Evolutionary conservation across 177 flowering plant species (phyloP).

Genomic region (Vitis hybrid): DNA sequence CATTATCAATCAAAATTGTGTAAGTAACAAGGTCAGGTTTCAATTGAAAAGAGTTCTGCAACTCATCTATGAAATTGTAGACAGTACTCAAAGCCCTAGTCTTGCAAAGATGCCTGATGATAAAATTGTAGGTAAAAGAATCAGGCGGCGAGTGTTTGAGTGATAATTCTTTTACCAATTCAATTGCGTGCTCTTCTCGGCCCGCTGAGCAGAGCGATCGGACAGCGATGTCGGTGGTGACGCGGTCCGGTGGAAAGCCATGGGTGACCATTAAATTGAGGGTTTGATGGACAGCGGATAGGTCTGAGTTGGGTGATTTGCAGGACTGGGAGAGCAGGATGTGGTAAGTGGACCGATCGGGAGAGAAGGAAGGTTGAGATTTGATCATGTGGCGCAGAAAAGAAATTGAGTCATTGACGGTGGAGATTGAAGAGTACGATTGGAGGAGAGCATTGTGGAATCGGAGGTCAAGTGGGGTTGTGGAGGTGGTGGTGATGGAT

Average conservation of each 20-base stretch:
- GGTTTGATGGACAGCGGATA: constrained; percentile 34
- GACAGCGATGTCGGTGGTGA: constrained; percentile 60
- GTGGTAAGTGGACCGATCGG: constrained; percentile 67
- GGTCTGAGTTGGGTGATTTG: constrained; percentile 22
- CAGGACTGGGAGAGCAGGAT: constrained; percentile 53
- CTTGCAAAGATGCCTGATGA: constrained; percentile 66
- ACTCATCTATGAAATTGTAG: constrained; percentile 53
- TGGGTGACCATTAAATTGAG: constrained; percentile 59
- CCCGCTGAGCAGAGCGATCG: constrained; percentile 60
- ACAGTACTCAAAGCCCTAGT: constrained; percentile 47
- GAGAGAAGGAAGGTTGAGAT: constrained; percentile 51
- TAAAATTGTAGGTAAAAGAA: constrained; percentile 67
- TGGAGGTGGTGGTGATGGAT: constrained; percentile 37
- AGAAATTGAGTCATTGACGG: constrained; percentile 46
- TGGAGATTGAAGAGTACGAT: constrained; percentile 56
- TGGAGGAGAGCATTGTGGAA: constrained; percentile 67
- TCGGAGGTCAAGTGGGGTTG: constrained; percentile 25
- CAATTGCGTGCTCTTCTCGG: constrained; percentile 51
- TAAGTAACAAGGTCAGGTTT: constrained; percentile 83
- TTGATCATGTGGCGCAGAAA: constrained; percentile 57
- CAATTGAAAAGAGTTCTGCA: constrained; percentile 36
- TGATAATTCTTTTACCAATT: constrained; percentile 58
- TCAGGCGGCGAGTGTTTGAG: constrained; percentile 50
- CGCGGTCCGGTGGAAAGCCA: constrained; percentile 60
- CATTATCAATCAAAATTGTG: constrained; percentile 83